A percentile compares a stretch with the other conserved stretches of the same genome.
Evolutionary conservation across 2,329 filamentous ascomycete species (phyloP).

Genomic region (Malbranchea zuffiana): DNA sequence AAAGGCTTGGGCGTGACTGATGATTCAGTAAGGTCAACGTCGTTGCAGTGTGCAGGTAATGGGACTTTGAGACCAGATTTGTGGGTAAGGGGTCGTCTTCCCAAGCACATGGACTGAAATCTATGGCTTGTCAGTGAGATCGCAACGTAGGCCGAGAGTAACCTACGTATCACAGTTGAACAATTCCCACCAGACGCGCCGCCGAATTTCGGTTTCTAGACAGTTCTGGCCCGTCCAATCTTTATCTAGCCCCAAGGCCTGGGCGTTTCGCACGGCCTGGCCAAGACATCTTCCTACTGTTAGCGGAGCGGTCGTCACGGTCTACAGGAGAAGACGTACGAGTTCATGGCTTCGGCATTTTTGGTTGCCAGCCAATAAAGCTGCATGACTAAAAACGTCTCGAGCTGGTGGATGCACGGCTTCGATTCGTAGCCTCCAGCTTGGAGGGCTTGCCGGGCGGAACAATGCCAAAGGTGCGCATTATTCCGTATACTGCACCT

Average conservation of each 20-base stretch:
- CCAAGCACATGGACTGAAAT: constrained; percentile 22
- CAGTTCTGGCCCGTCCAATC: constrained; percentile 14
- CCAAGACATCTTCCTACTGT: constrained; percentile 14
- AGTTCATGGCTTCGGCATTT: constrained; percentile 24
- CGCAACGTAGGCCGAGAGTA: no score
- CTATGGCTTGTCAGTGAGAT: constrained; percentile 11
- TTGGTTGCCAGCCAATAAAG: constrained; percentile 26
- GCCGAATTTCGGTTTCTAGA: constrained; percentile 18
- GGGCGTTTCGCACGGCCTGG: constrained; percentile 20
- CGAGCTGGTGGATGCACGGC: constrained; percentile 21
- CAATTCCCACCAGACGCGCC: constrained; percentile 21
- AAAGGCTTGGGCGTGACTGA: constrained; percentile 14
- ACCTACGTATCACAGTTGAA: constrained; percentile 19
- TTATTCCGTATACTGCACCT: constrained; percentile 15
- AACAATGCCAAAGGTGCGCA: constrained; percentile 22
- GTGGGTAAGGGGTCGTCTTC: constrained; percentile 19
- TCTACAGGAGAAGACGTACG: constrained; percentile 16
- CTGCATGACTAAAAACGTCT: constrained; percentile 23
- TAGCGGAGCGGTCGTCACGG: background rate
- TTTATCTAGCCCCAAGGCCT: constrained; percentile 19
- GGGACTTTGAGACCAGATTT: constrained; percentile 18
- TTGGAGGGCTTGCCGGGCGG: constrained; percentile 22
- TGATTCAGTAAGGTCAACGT: constrained; percentile 18
- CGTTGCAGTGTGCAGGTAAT: constrained; percentile 20
- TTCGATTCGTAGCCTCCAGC: constrained; percentile 22